Base-by-base conservation (phyloP, 1,139 yeast genomes). In the Diutina mesorugosa region DNA sequence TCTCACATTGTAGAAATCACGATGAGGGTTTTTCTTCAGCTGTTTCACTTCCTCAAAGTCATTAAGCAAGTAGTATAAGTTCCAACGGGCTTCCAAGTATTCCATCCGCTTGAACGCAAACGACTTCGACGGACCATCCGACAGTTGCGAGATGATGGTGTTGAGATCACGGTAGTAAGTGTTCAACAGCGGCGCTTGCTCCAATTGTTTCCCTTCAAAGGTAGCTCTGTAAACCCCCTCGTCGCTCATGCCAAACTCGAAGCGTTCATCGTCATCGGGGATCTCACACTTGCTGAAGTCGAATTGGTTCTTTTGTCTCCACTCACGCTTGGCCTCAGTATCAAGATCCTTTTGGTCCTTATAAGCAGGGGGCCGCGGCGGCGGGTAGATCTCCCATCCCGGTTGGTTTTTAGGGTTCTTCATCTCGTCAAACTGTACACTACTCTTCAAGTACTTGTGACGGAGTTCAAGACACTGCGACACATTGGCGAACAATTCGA, bases 91-190 rank as follows among this genome's bases (percentile, higher is more conserved):
- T 69, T 95, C 99, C 58, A 95, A 77, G 67, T 90, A 93, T 70
- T 91, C 96, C 63, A 95, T 74, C 65, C 99, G 81, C 67, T 95
- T 85, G 70, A 90, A 95, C 0, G 99, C 97, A 77, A 93, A 95
- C 10, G 97, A 88, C 69, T 95, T 95, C n/a, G 95, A 81, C 3
- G 99, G 99, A 0, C 99, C 99, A 68, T 91, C 97, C 3, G 95
- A 85, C 4, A 96, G 86, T 57, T 90, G 79, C 28, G 77, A 72
- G 35, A 81, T 80, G 61, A 93, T 81, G 57, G 76, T 80, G 57
- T 87, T 93, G 66, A 91, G 72, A 67, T 93, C 99, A 62, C 81
- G 71, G 69, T 89, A 93, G 69, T 86, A 95, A 54, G 93, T 97
- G 58, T 81, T 79, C 59, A 95, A 75, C 1, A 87, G 76, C 12